phyloP scores from a whole-genome alignment of 768 basidiomycete species.

The Leccinum olivaceopallidum region DNA sequence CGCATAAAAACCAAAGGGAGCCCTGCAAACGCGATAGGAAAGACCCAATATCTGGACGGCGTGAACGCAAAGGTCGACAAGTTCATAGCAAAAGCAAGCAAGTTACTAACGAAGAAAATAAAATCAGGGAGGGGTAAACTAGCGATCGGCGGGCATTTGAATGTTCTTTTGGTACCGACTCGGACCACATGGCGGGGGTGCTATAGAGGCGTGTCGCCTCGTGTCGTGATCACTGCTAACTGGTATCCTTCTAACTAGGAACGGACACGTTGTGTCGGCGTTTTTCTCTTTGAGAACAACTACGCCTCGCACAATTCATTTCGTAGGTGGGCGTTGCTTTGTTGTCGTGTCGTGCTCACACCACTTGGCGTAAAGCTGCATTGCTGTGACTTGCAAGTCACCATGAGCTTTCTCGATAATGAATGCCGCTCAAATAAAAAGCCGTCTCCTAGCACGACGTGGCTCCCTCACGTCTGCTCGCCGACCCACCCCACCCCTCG shows the following conservation, averaged over 20 bases:
- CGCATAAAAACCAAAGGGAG: constrained; percentile 26
- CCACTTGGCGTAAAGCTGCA: no score
- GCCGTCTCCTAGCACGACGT: neutral
- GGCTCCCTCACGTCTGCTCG: constrained; percentile 1
- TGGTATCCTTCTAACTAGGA: neutral
- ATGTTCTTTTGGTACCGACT: constrained; percentile 15
- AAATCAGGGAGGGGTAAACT: constrained; percentile 1
- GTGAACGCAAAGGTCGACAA: constrained; percentile 28
- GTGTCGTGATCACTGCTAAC: constrained; percentile 9
- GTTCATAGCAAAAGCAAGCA: constrained; percentile 32
- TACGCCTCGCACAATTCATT: constrained; percentile 26
- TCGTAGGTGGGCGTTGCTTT: constrained; percentile 3
- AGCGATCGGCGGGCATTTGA: constrained; percentile 28
- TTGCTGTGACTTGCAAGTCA: no score
- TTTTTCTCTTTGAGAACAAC: constrained; percentile 4
- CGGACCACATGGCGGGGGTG: constrained; percentile 31
- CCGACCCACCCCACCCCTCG: neutral
- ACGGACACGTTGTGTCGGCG: constrained; percentile 25
- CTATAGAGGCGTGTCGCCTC: constrained; percentile 28
- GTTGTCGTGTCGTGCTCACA: constrained; percentile 8
- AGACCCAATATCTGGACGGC: constrained; percentile 29
- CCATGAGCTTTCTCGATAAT: neutral
- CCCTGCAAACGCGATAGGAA: constrained; percentile 32
- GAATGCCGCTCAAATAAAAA: constrained; percentile 26
- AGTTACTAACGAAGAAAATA: neutral